A percentile compares a stretch with the other conserved stretches of the same genome.
These are phyloP conservation scores for Globisporangium carolinianum DNA, from an alignment of 352 stramenopile genomes.

Conservation along the genomic window DNA sequence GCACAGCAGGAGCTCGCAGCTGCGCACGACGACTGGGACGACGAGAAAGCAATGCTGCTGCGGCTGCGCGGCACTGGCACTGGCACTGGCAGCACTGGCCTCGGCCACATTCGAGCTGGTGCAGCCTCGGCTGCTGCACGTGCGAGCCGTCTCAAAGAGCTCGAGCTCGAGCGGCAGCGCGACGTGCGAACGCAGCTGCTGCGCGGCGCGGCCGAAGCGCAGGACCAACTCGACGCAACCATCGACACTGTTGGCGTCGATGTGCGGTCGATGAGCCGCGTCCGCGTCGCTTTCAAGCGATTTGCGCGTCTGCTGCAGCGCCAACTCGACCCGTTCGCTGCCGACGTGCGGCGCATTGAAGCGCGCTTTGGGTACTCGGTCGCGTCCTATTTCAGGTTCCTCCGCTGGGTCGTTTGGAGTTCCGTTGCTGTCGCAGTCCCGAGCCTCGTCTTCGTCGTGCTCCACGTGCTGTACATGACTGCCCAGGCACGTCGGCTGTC, in stretches of 20 bases:
- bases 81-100: background rate
- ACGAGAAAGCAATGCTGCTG: slow-evolving; percentile 45
- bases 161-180: slow-evolving; percentile 30
- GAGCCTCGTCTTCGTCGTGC: slow-evolving; percentile 38
- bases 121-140: background rate
- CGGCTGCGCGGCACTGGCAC: slow-evolving; percentile 23
- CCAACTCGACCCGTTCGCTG: slow-evolving; percentile 42
- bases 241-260: slow-evolving; percentile 4
- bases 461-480: slow-evolving; percentile 37
- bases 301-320: slow-evolving; percentile 22
- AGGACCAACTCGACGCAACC: slow-evolving; percentile 43
- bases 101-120: background rate
- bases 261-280: background rate
- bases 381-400: slow-evolving; percentile 77
- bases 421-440: slow-evolving; percentile 52
- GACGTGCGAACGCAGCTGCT: slow-evolving; percentile 52
- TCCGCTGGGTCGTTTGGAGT: slow-evolving; percentile 71
- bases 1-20: slow-evolving; percentile 37
- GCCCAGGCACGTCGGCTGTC: slow-evolving; percentile 13
- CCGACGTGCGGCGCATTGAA: slow-evolving; percentile 68
- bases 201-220: slow-evolving; percentile 43
- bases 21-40: slow-evolving; percentile 56
- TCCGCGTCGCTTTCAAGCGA: slow-evolving; percentile 21
- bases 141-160: slow-evolving; percentile 20
- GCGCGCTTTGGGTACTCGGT: slow-evolving; percentile 76